A percentile compares a stretch with the other conserved stretches of the same genome.
These are phyloP conservation scores for Aspergillus melleus DNA, from an alignment of 2,329 filamentous ascomycete species.

Conservation along the genomic window DNA sequence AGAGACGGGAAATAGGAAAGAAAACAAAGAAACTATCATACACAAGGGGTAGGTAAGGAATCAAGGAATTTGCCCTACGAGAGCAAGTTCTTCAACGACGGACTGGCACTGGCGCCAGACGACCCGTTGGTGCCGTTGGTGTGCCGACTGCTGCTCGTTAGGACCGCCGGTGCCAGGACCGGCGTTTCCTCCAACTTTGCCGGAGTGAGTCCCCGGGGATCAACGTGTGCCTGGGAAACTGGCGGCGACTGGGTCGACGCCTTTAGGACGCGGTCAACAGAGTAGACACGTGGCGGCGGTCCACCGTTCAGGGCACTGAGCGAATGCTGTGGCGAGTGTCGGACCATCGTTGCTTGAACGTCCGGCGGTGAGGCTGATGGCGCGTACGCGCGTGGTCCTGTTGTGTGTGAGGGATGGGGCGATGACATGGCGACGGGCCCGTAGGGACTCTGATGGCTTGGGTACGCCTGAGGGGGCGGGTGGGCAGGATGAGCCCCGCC, in stretches of 20 bases:
- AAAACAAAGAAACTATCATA: constrained; percentile 17
- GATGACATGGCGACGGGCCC: constrained; percentile 36
- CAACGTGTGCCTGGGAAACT: constrained; percentile 33
- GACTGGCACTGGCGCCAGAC: constrained; percentile 72
- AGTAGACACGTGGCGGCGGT: constrained; percentile 37
- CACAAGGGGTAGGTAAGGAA: constrained; percentile 4
- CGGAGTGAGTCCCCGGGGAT: constrained; percentile 35
- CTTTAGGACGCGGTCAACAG: constrained; percentile 37
- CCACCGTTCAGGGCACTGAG: constrained; percentile 38
- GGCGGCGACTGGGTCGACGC: constrained; percentile 38
- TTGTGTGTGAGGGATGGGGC: constrained; percentile 34
- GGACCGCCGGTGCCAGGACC: constrained; percentile 22
- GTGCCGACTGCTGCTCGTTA: constrained; percentile 29
- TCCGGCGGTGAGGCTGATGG: constrained; percentile 40
- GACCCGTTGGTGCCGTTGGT: constrained; percentile 28
- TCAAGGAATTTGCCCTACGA: constrained; percentile 48
- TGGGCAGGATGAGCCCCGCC: constrained; percentile 35
- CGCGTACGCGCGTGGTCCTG: constrained; percentile 34
- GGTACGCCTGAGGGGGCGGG: constrained; percentile 36
- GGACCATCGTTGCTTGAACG: constrained; percentile 37
- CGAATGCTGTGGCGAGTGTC: constrained; percentile 38
- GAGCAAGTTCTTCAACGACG: constrained; percentile 72
- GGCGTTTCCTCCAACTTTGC: constrained; percentile 32
- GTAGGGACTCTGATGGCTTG: constrained; percentile 40
- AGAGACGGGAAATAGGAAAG: constrained; percentile 4